phyloP scores from a whole-genome alignment of 208 protist genomes.

The Polymyxa betae region DNA sequence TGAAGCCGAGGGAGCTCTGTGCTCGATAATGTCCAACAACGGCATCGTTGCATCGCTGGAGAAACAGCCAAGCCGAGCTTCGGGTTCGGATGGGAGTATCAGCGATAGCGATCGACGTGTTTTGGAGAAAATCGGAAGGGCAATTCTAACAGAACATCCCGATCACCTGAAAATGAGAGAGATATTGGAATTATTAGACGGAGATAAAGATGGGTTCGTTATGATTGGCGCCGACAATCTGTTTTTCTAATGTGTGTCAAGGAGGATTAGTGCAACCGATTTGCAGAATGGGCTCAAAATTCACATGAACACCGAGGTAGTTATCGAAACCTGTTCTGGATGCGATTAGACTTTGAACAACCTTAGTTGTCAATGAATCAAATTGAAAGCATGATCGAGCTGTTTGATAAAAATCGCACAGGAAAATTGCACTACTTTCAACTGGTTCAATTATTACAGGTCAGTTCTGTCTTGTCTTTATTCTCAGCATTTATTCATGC shows the following conservation, averaged over 20 bases:
- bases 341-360: background rate
- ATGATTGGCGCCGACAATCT: background rate
- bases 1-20: background rate
- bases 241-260: background rate
- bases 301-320: conserved; percentile 19
- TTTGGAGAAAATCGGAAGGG: background rate
- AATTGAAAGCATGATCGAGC: background rate
- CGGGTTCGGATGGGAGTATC: background rate
- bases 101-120: background rate
- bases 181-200: background rate
- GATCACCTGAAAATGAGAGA: background rate
- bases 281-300: background rate
- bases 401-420: background rate
- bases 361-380: background rate
- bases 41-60: background rate
- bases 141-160: background rate
- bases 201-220: background rate
- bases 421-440: conserved; percentile 24
- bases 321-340: background rate
- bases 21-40: background rate
- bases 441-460: conserved; percentile 19
- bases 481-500: background rate
- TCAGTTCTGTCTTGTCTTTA: background rate
- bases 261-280: background rate
- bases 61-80: background rate